phyloP scores from a whole-genome alignment of 2,329 filamentous ascomycete genomes.

The Paraphaeosphaeria minitans region DNA sequence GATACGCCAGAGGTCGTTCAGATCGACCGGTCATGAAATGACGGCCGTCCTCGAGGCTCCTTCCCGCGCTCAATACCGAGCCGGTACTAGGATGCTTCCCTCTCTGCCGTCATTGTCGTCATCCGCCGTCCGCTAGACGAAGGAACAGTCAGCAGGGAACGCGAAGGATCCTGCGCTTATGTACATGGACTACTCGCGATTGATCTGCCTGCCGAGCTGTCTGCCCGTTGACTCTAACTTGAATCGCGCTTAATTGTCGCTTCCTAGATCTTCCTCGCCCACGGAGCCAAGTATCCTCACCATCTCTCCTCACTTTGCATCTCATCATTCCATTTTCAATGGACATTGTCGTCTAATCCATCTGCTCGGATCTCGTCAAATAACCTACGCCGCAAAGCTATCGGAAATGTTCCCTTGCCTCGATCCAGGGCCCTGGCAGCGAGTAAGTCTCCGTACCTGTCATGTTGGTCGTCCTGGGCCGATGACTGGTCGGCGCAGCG shows the following conservation, averaged over 20 bases:
- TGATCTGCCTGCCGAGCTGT: conserved; percentile 15
- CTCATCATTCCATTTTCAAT: neutral
- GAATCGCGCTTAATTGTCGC: conserved; percentile 16
- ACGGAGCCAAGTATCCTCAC: neutral
- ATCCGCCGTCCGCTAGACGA: conserved; percentile 6
- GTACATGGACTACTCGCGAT: conserved; percentile 9
- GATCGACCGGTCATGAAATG: neutral
- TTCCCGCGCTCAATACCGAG: neutral
- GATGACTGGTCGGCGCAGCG: conserved; percentile 9
- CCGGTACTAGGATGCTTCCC: neutral
- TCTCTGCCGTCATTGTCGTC: conserved; percentile 9
- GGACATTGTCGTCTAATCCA: neutral
- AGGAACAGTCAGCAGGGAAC: conserved; percentile 11
- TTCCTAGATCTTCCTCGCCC: neutral
- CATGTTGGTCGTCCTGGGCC: conserved; percentile 6
- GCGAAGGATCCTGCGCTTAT: conserved; percentile 12
- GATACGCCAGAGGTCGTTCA: conserved; percentile 2
- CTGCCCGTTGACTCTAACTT: conserved; percentile 16
- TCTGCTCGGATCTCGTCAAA: neutral
- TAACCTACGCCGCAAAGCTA: conserved; percentile 6
- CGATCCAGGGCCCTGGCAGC: conserved; percentile 3
- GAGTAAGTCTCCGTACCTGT: conserved; percentile 11
- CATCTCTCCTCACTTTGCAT: neutral
- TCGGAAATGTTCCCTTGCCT: conserved; percentile 3
- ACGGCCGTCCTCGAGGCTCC: neutral